Percentiles rank a stretch among this genome's conserved stretches.
Evolutionary conservation across 2,329 filamentous ascomycete genomes (phyloP).

Genomic region (Zasmidium citrigriseum): DNA sequence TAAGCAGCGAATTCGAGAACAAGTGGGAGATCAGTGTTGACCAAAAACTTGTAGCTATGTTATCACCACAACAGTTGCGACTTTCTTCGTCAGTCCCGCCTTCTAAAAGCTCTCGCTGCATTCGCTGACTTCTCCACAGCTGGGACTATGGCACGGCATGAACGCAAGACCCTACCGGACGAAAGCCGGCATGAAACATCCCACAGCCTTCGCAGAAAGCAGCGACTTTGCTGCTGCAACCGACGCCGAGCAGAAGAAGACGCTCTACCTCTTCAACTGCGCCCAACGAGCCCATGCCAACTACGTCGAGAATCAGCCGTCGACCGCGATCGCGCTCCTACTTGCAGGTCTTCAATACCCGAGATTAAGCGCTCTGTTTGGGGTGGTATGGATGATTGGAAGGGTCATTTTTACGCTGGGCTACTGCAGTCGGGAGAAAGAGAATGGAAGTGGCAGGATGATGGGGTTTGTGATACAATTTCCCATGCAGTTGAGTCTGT

Average conservation of each 20-base stretch:
- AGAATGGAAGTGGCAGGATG: slow-evolving; percentile 45
- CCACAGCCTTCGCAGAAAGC: slow-evolving; percentile 59
- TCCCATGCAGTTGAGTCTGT: slow-evolving; percentile 28
- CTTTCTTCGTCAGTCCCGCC: slow-evolving; percentile 45
- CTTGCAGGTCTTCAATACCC: slow-evolving; percentile 59
- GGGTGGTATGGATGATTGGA: slow-evolving; percentile 53
- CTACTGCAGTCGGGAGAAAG: slow-evolving; percentile 43
- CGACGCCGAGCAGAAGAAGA: slow-evolving; percentile 42
- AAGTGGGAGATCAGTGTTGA: slow-evolving; percentile 5
- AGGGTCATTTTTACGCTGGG: slow-evolving; percentile 51
- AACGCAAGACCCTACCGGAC: slow-evolving; percentile 52
- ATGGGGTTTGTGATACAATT: slow-evolving; percentile 26
- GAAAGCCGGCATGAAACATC: slow-evolving; percentile 57
- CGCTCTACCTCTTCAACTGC: slow-evolving; percentile 49
- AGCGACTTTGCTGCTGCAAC: slow-evolving; percentile 51
- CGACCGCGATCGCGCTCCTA: slow-evolving; percentile 53
- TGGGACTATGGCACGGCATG: slow-evolving; percentile 53
- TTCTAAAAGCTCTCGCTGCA: background rate
- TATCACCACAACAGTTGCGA: slow-evolving; percentile 55
- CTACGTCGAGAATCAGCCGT: slow-evolving; percentile 59
- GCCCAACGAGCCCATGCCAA: slow-evolving; percentile 58
- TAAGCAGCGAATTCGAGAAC: slow-evolving; percentile 28
- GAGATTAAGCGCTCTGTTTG: slow-evolving; percentile 46
- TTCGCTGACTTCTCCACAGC: slow-evolving; percentile 23
- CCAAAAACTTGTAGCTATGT: slow-evolving; percentile 51